Base-by-base conservation (phyloP, 306 rosid species). In the Hippophae tibetana region DNA sequence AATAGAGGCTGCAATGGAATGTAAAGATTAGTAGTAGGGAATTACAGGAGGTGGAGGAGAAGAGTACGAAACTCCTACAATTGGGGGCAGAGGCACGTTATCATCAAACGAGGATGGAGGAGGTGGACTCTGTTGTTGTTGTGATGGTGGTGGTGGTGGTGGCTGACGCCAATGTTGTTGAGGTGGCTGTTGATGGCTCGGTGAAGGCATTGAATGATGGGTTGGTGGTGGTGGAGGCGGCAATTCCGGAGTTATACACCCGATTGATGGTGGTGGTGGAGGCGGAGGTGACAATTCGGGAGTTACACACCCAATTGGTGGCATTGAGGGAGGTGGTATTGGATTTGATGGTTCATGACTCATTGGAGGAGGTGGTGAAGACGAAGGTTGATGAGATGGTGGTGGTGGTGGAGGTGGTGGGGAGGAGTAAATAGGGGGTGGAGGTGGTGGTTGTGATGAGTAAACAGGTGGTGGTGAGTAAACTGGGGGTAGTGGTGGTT, bases 31-130 rank as follows among this genome's bases (percentile, higher is more conserved):
- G 51, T 63, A 63, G 43, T 63, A 52, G 31, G 68, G 68, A 43
- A 63, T 53, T 43, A 43, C 52, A 25, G 60, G 68, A n/a, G 68
- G 68, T 52, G 68, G 68, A 63, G 68, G 68, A 63, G 68, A 63
- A 6, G 60, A 58, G 44, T 63, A 63, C 27, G 68, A 63, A 9
- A 63, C 60, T 63, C 68, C 68, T 13, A 25, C n/a, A 53, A 63
- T 58, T 53, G 68, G 75, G 10, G 75, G 75, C 52, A 70, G 60
- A 6, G 69, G 74, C 10, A 54, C 26, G 60, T 43, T 63, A 47
- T 48, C 67, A 6, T 57, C n/a, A 38, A 26, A 53, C 40, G 72
- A 2, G 3, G 62, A 9, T 5, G 51, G 59, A 9, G 66, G 60
- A 31, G 66, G 48, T 7, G 26, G 59, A 50, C 65, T 49, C 31